Evolutionary conservation across 1,139 yeast genomes (phyloP).

Genomic region (Magnusiomyces tetraspermus): DNA sequence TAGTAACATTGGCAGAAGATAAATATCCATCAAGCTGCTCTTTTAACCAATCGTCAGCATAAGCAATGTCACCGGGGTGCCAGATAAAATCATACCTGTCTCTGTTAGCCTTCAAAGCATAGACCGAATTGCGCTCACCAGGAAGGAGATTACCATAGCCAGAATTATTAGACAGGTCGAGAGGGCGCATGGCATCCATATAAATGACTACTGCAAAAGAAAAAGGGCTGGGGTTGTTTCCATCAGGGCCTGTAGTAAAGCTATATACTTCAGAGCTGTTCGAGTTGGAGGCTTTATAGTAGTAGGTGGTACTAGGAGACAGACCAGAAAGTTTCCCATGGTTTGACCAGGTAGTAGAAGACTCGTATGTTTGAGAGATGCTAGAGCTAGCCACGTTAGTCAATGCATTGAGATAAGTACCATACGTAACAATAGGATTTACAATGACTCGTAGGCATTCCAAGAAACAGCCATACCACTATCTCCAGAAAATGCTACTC

Average conservation of each 20-base stretch:
- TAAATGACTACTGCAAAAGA: constrained; percentile 25
- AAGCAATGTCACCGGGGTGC: constrained; percentile 29
- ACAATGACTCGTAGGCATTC: constrained; percentile 22
- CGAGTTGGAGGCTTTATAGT: constrained; percentile 20
- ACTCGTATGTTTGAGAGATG: constrained; percentile 21
- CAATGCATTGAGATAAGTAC: constrained; percentile 19
- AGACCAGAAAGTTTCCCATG: constrained; percentile 25
- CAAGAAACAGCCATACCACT: constrained; percentile 25
- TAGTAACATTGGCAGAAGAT: constrained; percentile 13
- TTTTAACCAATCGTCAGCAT: constrained; percentile 27
- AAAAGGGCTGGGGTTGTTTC: constrained; percentile 18
- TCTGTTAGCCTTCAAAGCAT: constrained; percentile 19
- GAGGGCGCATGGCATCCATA: constrained; percentile 24
- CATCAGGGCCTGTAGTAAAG: constrained; percentile 21
- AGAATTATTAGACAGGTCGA: constrained; percentile 20
- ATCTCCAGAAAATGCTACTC: constrained; percentile 25
- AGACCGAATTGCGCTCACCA: constrained; percentile 21
- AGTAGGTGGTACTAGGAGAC: constrained; percentile 25
- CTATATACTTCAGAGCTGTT: constrained; percentile 9
- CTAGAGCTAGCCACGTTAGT: constrained; percentile 17
- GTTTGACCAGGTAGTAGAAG: constrained; percentile 26
- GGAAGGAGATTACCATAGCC: constrained; percentile 17
- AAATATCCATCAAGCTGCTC: constrained; percentile 20
- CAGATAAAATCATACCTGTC: constrained; percentile 24
- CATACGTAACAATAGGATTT: constrained; percentile 25